Evolutionary conservation across 768 basidiomycete species (phyloP).

Genomic region (Pleurotus tuoliensis): DNA sequence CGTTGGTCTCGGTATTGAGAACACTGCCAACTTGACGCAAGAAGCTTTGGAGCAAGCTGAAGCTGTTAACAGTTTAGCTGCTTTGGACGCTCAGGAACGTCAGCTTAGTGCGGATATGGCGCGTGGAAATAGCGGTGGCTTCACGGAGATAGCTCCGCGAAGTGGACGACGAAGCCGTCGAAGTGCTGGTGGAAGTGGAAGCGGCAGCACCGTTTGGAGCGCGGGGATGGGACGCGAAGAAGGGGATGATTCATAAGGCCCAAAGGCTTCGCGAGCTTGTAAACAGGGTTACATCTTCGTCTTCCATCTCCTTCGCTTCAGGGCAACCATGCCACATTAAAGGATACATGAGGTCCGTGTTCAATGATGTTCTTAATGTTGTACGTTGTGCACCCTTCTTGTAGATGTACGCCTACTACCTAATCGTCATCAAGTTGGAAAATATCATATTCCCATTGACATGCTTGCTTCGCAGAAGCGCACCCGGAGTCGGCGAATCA

Average conservation of each 20-base stretch:
- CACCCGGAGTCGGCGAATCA: background rate
- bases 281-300: too few species aligned
- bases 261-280: too few species aligned
- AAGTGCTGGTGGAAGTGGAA: conserved; percentile 63
- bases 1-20: conserved; percentile 28
- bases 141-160: conserved; percentile 68
- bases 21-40: conserved; percentile 51
- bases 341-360: too few species aligned
- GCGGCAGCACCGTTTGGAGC: conserved; percentile 83
- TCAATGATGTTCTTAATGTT: too few species aligned
- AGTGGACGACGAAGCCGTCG: conserved; percentile 56
- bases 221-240: conserved; percentile 72
- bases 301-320: too few species aligned
- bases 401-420: too few species aligned
- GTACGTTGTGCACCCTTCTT: too few species aligned
- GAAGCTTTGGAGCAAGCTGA: conserved; percentile 78
- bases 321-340: too few species aligned
- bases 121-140: conserved; percentile 68
- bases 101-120: conserved; percentile 70
- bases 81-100: conserved; percentile 78
- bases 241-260: conserved; percentile 29
- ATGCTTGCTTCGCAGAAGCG: background rate
- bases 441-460: too few species aligned
- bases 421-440: too few species aligned
- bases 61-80: conserved; percentile 70